Percentiles rank a stretch among this genome's conserved stretches.
Conservation (phyloP, 345 rosid species). For the Excoecaria cochinchinensis region DNA sequence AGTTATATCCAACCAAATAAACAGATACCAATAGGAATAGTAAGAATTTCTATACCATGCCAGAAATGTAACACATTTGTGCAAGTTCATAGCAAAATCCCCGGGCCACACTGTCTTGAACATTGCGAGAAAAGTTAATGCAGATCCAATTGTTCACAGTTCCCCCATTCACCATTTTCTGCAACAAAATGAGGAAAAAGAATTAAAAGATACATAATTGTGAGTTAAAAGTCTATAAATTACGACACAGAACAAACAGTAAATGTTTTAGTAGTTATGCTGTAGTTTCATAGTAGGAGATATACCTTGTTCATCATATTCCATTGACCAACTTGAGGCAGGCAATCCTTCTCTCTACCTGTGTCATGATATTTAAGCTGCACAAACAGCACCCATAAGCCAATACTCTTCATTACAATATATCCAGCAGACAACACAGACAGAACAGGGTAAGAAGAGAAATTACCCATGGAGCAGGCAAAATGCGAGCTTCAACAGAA, state of each 20-base stretch:
- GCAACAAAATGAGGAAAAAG: conserved; percentile 22
- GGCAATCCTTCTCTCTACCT: conserved; percentile 78
- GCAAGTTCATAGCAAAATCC: conserved; percentile 91
- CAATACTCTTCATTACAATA: neutral
- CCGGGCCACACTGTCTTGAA: conserved; percentile 68
- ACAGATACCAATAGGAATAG: neutral
- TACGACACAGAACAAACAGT: neutral
- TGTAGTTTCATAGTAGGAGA: neutral
- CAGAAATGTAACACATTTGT: conserved; percentile 84
- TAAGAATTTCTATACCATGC: conserved; percentile 62
- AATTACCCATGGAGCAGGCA: conserved; percentile 90
- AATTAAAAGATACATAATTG: neutral
- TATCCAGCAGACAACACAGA: neutral
- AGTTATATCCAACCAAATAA: neutral
- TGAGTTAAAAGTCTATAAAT: neutral
- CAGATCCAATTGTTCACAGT: conserved; percentile 88
- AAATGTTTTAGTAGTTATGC: conserved; percentile 43
- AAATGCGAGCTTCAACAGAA: conserved; percentile 92
- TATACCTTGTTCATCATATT: conserved; percentile 99
- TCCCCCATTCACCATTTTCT: conserved; percentile 99
- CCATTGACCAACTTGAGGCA: conserved; percentile 98
- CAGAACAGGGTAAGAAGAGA: neutral
- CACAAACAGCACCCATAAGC: conserved; percentile 16
- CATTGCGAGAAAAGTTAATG: conserved; percentile 80
- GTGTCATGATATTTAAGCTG: conserved; percentile 98